Base-by-base conservation (phyloP, 768 basidiomycete species). In the Cystofilobasidium capitatum region DNA sequence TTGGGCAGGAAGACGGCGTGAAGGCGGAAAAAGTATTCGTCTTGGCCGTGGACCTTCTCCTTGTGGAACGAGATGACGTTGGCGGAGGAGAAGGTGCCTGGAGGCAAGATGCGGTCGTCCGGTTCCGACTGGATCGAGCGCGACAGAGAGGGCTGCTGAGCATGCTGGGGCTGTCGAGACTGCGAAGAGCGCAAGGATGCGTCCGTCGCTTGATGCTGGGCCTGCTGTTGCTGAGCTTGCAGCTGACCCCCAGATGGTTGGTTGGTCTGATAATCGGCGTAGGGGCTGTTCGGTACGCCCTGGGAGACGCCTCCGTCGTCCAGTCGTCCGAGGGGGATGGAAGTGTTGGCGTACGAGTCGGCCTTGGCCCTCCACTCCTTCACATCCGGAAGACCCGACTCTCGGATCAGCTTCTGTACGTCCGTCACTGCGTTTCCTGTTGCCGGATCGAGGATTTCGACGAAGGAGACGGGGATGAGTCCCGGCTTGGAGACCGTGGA, bases 301-400 rank as follows among this genome's bases (percentile, higher is more conserved):
- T 40, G 80, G 6, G 65, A 57, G 31, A 62, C 79, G 73, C 5
- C 29, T 26, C 29, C 51, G 51, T 55, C 51, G 67, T 98, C 94
- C 74, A 98, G 84, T 54, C 91, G 87, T 49, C 96, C 96, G 22
- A 99, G 83, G 8, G 93, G 83, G 75, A 99, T 99, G 76, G 89
- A 91, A 76, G 87, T 91, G 71, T 91, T 89, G 78, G 98, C 98
- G 81, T 99, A 99, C 72, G 82, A 87, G 65, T 92, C 83, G 82
- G 97, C 89, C 26, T 90, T 88, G 73, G 86, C 86, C 77, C 98
- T 98, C 96, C 96, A 99, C 69, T 97, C 93, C 76, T 99, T 96
- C n/a, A 99, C 93, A 71, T 85, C 87, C 31, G 96, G 96, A 24
- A 99, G 82, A 69, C 87, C 87, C 24, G 91, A 92, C 17, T 83